phyloP scores from a whole-genome alignment of 345 rosid species.

The Eucalyptus marginata region DNA sequence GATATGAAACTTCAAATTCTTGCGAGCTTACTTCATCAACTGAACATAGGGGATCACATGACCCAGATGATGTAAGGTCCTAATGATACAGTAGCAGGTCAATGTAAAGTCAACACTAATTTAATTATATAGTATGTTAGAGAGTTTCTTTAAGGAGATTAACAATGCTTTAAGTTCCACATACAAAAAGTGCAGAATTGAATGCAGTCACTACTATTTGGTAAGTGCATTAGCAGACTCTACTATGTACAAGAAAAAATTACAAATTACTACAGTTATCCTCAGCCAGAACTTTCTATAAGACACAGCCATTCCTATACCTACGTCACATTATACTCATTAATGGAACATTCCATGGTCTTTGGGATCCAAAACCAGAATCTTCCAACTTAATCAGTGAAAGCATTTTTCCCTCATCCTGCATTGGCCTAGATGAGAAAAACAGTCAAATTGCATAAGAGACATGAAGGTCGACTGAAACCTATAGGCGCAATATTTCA shows the following conservation, averaged over 20 bases:
- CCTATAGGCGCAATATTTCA: neutral
- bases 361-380: neutral
- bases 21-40: conserved; percentile 75
- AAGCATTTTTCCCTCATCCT: neutral
- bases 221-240: neutral
- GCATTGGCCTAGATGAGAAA: neutral
- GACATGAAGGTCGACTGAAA: neutral
- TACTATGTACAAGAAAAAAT: neutral
- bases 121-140: neutral
- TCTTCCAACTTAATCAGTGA: neutral
- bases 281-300: neutral
- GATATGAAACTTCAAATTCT: conserved; percentile 55
- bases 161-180: neutral
- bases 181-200: neutral
- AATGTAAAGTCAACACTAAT: neutral
- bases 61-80: conserved; percentile 48
- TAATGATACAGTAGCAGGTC: conserved; percentile 2
- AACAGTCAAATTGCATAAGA: neutral
- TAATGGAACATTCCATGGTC: neutral
- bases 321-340: neutral
- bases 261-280: neutral
- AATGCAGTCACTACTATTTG: neutral
- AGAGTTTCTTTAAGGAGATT: neutral
- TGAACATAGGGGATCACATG: conserved; percentile 87
- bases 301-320: neutral